Evolutionary conservation across 768 basidiomycete genomes (phyloP), one percentile per base, ranked within the genome.

Genomic region (Russula virescens): DNA sequence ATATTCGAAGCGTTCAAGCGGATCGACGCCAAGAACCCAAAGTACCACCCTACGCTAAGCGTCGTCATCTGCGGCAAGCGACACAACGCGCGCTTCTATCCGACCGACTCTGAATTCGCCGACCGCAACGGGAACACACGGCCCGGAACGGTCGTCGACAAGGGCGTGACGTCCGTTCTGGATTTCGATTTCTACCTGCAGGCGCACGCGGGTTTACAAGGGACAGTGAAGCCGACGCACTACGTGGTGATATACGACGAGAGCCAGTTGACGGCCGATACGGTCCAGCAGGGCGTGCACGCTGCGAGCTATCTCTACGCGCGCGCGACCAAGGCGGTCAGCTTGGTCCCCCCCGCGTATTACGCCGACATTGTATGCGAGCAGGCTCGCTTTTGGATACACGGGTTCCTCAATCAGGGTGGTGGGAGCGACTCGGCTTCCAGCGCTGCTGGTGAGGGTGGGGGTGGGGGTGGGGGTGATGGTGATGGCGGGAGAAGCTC

Each of bases 311-410:
- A 91, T 69, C 76, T 89, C 16, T 94, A 89, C 67, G 90, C 87
- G 0, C 82, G 91, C 5, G 90, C 91, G 0, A 94, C 90, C 3
- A 87, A 89, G 68, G 87, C 90, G 0, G 92, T 94, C 34, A 90
- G 88, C 69, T 76, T 93, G 25, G 79, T 91, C 13, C 89, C 91
- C 0, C 81, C 89, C 0, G 89, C 89, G 0, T 90, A 90, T 69
- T 91, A 90, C 67, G 87, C 89, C 8, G 89, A 92, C 73, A 73
- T 92, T 55, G 91, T 89, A 1, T 91, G 89, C 71, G 90, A 93
- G 73, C 77, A 91, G 11, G 91, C 87, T 0, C 75, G 90, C 42
- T 87, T 79, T 69, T 93, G 91, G 69, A 66, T 93, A 45, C 88
- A 91, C 64, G 84, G 86, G 0, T 85, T 90, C 55, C 72, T 92